Percentiles rank a stretch among this genome's conserved stretches.
Evolutionary conservation across 192 early-diverging fungal species (phyloP).

Genomic region (Backusella psychrophila): DNA sequence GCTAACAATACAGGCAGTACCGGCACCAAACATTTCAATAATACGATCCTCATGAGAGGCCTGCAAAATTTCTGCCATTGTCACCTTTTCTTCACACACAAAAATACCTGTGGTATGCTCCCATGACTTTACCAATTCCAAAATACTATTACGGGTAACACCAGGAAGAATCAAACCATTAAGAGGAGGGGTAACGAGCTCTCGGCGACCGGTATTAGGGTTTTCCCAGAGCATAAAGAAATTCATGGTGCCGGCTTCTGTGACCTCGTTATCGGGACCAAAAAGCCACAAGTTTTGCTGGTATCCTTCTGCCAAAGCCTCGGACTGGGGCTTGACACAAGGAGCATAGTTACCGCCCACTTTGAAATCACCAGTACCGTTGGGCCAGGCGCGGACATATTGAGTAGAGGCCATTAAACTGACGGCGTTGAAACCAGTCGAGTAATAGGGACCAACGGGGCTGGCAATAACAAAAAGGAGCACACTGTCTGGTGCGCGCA

Average conservation of each 20-base stretch:
- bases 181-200: constrained; percentile 87
- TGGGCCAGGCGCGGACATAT: constrained; percentile 91
- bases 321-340: constrained; percentile 67
- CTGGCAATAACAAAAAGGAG: constrained; percentile 87
- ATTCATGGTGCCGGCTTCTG: constrained; percentile 98
- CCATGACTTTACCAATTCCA: constrained; percentile 76
- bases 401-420: constrained; percentile 79
- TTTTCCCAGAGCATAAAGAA: constrained; percentile 90
- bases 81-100: constrained; percentile 80
- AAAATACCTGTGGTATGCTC: constrained; percentile 63
- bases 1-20: constrained; percentile 92
- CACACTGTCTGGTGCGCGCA: constrained; percentile 76
- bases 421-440: constrained; percentile 88
- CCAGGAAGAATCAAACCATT: constrained; percentile 95
- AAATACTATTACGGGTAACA: constrained; percentile 91
- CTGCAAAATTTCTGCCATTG: constrained; percentile 73
- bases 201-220: constrained; percentile 65
- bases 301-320: constrained; percentile 85
- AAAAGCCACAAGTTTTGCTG: constrained; percentile 96
- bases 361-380: constrained; percentile 91
- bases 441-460: constrained; percentile 96
- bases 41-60: constrained; percentile 79
- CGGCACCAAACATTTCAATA: constrained; percentile 92
- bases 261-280: constrained; percentile 78
- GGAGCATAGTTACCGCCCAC: constrained; percentile 86